Evolutionary conservation across 495 filamentous ascomycete species (phyloP).

Genomic region (Tetracladium marchalianum): DNA sequence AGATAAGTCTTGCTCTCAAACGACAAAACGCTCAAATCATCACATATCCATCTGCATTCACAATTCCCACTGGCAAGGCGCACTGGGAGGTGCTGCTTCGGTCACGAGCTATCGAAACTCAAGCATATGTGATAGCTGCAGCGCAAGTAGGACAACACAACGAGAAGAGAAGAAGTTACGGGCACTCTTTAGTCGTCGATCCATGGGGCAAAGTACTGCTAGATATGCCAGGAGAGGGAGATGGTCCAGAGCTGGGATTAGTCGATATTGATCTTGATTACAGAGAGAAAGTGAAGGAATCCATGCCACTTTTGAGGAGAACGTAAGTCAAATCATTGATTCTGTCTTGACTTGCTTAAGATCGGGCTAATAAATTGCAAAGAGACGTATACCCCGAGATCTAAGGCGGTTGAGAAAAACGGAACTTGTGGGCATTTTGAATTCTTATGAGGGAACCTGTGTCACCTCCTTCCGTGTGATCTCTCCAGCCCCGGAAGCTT

Average conservation of each 20-base stretch:
- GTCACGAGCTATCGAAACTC: conserved; percentile 82
- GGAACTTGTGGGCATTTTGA: too few relatives aligned
- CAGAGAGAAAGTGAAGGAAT: conserved; percentile 36
- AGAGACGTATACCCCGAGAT: conserved; percentile 21
- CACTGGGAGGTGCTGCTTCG: conserved; percentile 78
- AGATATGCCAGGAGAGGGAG: conserved; percentile 44
- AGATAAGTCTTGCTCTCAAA: conserved; percentile 57
- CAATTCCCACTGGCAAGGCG: conserved; percentile 71
- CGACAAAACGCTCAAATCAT: conserved; percentile 61
- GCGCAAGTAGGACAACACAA: conserved; percentile 79
- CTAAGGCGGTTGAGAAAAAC: not conserved
- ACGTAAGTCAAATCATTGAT: conserved; percentile 13
- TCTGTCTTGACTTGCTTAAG: not conserved
- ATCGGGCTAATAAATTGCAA: not conserved
- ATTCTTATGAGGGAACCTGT: too few relatives aligned
- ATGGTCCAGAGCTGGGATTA: conserved; percentile 33
- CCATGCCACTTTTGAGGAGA: conserved; percentile 53
- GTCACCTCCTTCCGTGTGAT: too few relatives aligned
- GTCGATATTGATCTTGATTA: conserved; percentile 38
- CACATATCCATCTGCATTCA: conserved; percentile 87
- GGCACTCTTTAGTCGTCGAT: conserved; percentile 77
- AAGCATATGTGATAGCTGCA: conserved; percentile 78
- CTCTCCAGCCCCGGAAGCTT: too few relatives aligned
- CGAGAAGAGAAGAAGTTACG: conserved; percentile 72
- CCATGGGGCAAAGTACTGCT: conserved; percentile 78